These are phyloP conservation scores for Steccherinum ochraceum DNA, from an alignment of 768 basidiomycete species.

Conservation along the genomic window DNA sequence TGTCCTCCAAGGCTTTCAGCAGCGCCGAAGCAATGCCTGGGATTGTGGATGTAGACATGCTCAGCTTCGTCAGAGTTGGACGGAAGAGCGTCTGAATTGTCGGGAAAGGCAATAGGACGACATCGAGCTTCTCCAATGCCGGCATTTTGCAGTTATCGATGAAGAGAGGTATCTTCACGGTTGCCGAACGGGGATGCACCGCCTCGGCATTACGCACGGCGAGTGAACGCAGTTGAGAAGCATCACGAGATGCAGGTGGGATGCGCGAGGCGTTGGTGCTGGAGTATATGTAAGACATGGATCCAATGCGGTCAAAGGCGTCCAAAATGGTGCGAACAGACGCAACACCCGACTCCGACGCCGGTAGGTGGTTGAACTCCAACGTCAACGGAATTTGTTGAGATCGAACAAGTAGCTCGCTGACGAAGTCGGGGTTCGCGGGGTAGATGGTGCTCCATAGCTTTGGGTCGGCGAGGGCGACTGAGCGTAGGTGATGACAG, in stretches of 20 bases:
- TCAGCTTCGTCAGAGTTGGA: background rate
- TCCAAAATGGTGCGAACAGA: background rate
- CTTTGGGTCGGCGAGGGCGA: slow-evolving; percentile 2
- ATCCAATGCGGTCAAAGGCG: background rate
- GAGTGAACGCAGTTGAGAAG: background rate
- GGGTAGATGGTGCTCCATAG: background rate
- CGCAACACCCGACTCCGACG: background rate
- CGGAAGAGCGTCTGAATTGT: background rate
- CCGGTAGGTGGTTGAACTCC: background rate
- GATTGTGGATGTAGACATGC: background rate
- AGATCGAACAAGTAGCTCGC: background rate
- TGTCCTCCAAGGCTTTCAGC: background rate
- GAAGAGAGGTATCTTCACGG: background rate
- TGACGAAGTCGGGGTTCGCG: background rate
- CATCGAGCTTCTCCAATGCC: background rate
- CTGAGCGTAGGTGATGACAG: slow-evolving; percentile 3
- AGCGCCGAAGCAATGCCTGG: background rate
- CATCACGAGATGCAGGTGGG: background rate
- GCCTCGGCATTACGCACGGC: background rate
- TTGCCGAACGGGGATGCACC: background rate
- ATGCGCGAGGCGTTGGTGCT: background rate
- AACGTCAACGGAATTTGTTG: background rate
- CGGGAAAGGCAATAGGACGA: background rate
- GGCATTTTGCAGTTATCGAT: background rate
- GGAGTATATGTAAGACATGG: background rate